Percentiles rank a stretch among this genome's conserved stretches.
These are phyloP conservation scores for Phallus indusiatus DNA, from an alignment of 768 basidiomycete genomes.

Conservation along the genomic window DNA sequence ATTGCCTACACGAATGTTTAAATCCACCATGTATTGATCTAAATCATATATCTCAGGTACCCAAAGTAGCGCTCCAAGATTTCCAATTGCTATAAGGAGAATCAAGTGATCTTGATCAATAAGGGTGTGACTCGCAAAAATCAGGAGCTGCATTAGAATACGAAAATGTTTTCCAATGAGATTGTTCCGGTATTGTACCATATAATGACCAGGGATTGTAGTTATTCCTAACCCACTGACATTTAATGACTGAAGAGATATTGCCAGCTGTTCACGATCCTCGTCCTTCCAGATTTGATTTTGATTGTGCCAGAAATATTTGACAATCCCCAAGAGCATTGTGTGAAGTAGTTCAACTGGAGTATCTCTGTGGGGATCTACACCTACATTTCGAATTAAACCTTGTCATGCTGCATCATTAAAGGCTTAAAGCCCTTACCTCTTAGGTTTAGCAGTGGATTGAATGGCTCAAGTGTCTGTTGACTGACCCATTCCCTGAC, in stretches of 20 bases:
- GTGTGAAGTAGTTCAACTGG: conserved; percentile 37
- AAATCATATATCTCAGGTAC: conserved; percentile 28
- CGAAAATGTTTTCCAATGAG: conserved; percentile 16
- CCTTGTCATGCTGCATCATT: conserved; percentile 19
- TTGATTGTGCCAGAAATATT: conserved; percentile 35
- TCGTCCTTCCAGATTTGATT: neutral
- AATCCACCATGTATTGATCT: conserved; percentile 27
- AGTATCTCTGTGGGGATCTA: conserved; percentile 17
- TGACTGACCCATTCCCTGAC: neutral
- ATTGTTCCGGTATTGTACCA: neutral
- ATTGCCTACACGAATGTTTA: neutral
- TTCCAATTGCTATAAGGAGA: conserved; percentile 26
- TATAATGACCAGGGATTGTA: neutral
- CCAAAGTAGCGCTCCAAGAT: conserved; percentile 31
- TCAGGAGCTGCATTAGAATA: conserved; percentile 9
- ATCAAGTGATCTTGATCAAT: conserved; percentile 18
- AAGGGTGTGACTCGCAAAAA: conserved; percentile 23
- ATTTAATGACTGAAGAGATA: conserved; percentile 11
- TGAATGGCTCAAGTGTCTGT: neutral
- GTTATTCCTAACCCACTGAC: neutral
- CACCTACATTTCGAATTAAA: conserved; percentile 19
- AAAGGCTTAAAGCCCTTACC: conserved; percentile 19
- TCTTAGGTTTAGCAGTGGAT: neutral
- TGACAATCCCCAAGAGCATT: conserved; percentile 31
- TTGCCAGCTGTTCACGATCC: neutral